Percentiles rank a stretch among this genome's conserved stretches.
phyloP scores from a whole-genome alignment of 164 flowering plant genomes.

The Protea cynaroides region DNA sequence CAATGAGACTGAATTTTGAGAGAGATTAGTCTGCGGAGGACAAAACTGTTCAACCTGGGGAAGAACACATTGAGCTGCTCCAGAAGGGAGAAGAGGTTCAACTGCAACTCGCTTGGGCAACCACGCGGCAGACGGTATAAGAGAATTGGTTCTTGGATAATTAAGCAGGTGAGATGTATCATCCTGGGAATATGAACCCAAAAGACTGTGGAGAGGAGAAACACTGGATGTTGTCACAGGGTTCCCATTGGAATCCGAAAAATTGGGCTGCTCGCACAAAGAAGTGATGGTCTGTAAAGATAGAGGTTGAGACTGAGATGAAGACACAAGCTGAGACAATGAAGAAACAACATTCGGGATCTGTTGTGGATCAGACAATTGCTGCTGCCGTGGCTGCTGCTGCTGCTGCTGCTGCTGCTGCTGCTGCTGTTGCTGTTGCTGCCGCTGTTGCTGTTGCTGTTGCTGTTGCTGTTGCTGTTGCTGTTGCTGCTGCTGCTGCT shows the following conservation, averaged over 20 bases:
- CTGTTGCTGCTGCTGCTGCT: slow-evolving; percentile 6
- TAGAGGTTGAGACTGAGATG: slow-evolving; percentile 47
- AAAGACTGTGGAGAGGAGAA: slow-evolving; percentile 63
- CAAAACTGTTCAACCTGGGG: slow-evolving; percentile 55
- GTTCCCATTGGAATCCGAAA: slow-evolving; percentile 51
- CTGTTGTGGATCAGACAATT: slow-evolving; percentile 39
- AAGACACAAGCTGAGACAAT: slow-evolving; percentile 44
- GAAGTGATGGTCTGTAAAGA: slow-evolving; percentile 48
- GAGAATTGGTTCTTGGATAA: slow-evolving; percentile 37
- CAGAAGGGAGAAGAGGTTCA: slow-evolving; percentile 48
- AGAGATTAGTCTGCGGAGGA: slow-evolving; percentile 32
- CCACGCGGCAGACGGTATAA: slow-evolving; percentile 47
- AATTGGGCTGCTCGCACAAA: slow-evolving; percentile 53
- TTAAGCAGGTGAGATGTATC: slow-evolving; percentile 55
- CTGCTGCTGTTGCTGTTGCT: slow-evolving; percentile 30
- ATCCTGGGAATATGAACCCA: slow-evolving; percentile 65
- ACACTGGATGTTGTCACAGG: slow-evolving; percentile 34
- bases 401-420: slow-evolving; percentile 21
- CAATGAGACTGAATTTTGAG: slow-evolving; percentile 48
- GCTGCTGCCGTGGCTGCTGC: slow-evolving; percentile 34
- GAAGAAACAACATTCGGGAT: slow-evolving; percentile 36
- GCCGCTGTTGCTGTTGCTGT: slow-evolving; percentile 21
- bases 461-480: slow-evolving; percentile 31
- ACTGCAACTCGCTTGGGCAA: slow-evolving; percentile 55
- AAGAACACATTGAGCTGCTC: slow-evolving; percentile 35